Base-by-base conservation (phyloP, 1,284 basidiomycete genomes). In the Bondarzewia mesenterica region DNA sequence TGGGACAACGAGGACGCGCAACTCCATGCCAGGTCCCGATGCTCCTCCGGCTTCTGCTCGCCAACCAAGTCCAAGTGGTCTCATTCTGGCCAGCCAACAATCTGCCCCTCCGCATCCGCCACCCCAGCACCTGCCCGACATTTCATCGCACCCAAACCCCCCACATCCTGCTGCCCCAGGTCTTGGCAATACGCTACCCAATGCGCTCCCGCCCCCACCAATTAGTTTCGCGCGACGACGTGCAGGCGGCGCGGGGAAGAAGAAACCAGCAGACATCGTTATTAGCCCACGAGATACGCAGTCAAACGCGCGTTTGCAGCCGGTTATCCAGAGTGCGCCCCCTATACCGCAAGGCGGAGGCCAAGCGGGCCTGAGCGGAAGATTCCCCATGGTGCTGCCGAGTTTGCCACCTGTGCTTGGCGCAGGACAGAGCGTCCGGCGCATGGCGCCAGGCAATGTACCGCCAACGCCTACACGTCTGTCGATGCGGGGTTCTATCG, bases 251-350 rank as follows among this genome's bases (percentile, higher is more conserved):
- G 80, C 78, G 4, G 66, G 66, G 15, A 69, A 66, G 23, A 82
- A 78, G 64, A 88, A 86, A 61, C 85, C 85, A 0, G 85, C 85
- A 2, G 85, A 88, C 59, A 82, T 87, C 51, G 59, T 85, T 54
- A 86, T 88, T 67, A 82, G 77, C 55, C 84, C 85, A 5, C 68
- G 80, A 43, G 80, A 80, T 50, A 59, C 70, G 0, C 73, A 75
- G 37, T 72, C 75, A 5, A 75, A 80, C 55, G 72, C 77, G 48
- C 37, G 42, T 14, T 65, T 82, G 27, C 75, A 75, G 44, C 84
- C 82, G 20, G 70, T 71, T 42, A 83, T 87, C 39, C 84, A 87
- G 60, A 86, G 83, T 56, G 85, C 85, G 0, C 85, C 85, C 2
- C 80, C 85, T 0, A 66, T 83, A 32, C 75, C 77, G 1, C 74